These are phyloP conservation scores for Penicillium italicum DNA, from an alignment of 2,329 filamentous ascomycete species.

Conservation along the genomic window DNA sequence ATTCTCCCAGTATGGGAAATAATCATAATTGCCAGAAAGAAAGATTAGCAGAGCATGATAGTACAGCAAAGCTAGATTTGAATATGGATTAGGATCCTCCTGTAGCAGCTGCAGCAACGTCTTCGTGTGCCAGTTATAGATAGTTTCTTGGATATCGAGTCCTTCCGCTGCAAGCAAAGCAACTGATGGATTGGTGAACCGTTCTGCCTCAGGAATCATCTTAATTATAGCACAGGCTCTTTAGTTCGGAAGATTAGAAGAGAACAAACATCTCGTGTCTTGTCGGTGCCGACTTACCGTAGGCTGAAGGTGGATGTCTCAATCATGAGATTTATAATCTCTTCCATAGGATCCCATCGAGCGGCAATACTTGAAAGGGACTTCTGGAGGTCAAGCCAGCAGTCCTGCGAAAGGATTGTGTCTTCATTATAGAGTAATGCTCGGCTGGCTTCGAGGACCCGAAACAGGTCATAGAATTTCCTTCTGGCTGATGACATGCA, in stretches of 20 bases:
- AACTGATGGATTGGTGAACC: not conserved
- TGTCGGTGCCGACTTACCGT: not conserved
- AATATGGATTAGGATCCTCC: not conserved
- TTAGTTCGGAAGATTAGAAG: not conserved
- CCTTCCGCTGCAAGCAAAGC: not conserved
- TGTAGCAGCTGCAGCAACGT: not conserved
- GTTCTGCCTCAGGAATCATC: not conserved
- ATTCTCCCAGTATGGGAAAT: not conserved
- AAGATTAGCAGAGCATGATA: not conserved
- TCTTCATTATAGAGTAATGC: constrained; percentile 2
- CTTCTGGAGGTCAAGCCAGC: not conserved
- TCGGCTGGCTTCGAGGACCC: constrained; percentile 5
- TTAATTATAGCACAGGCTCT: not conserved
- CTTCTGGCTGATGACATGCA: not conserved
- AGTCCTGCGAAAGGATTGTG: constrained; percentile 3
- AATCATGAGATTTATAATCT: not conserved
- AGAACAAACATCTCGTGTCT: not conserved
- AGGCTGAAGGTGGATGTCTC: not conserved
- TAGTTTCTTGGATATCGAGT: not conserved
- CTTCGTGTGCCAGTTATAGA: not conserved
- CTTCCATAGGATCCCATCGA: not conserved
- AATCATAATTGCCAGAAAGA: not conserved
- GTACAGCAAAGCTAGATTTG: not conserved
- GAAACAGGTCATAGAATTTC: constrained; percentile 8
- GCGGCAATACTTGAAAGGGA: not conserved